Evolutionary conservation across 495 filamentous ascomycete species (phyloP), one percentile per base, ranked within the genome.

Genomic region (Pseudoneurospora amorphoporcata): DNA sequence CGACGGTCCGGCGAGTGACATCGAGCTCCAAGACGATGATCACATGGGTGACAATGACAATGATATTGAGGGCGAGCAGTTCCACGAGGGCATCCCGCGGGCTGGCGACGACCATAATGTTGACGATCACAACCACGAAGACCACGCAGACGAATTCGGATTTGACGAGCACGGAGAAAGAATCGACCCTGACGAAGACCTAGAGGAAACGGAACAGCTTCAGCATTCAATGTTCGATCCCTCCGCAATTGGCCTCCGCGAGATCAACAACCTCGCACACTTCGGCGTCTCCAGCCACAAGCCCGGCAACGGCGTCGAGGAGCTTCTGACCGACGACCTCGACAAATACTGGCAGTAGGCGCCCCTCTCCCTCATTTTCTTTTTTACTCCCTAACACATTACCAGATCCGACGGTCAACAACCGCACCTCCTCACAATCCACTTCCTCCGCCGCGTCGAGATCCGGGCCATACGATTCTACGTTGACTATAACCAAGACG

Each of bases 231-330:
- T 70, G 0, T 87, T 87, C 68, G 85, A 88, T 39, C 81, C 85
- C 0, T 69, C 76, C 1, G 78, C 83, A n/a, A 68, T 83, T 39
- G 88, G 87, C 39, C 86, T 96, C 69, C 94, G 94, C 78, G 95
- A 98, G 78, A 98, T 98, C 82, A 95, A 93, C 75, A 94, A 94
- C 71, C 90, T 99, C 43, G 95, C 95, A 32, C 93, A 92, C 69
- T 98, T 95, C 88, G 95, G 92, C 16, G 94, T 98, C 73, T 92
- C 90, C 73, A 94, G 92, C 74, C 90, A 90, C 79, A 98, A 98
- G 83, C 95, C 94, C 1, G 94, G 94, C 71, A 97, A 92, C 79
- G 93, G 93, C 42, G 90, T 97, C 61, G 87, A 90, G 39, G 92
- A 95, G 74, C 90, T 99, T 32, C 91, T 93, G 29, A 87, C 90